Base-by-base conservation (phyloP, 2,329 filamentous ascomycete genomes). In the Xylariaceae sp. region DNA sequence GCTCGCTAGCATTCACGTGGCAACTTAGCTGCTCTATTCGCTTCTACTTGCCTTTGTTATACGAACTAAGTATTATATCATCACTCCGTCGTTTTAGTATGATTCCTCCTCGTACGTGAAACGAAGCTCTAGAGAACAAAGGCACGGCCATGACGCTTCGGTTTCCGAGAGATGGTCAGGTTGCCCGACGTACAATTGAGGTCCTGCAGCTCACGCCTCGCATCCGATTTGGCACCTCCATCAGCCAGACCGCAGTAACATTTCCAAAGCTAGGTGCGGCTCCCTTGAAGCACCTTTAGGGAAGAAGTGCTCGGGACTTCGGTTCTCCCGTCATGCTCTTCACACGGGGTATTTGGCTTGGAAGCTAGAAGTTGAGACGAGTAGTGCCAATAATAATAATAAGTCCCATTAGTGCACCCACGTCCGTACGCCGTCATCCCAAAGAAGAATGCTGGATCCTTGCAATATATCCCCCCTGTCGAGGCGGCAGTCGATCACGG, bases 401-500 rank as follows among this genome's bases (percentile, higher is more conserved):
- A 51, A 58, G 33, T 52, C 45, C 33, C 36, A 45, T 16, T 46
- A 49, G 46, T 49, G 49, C 31, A 41, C 26, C 53, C 41, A 44
- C 36, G 34, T 48, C 50, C 43, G 36, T 47, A 44, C 59, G 49
- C 56, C 56, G 41, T 55, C 46, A 58, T 67, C 60, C 65, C 53
- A 54, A 58, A 53, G 44, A 34, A 56, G 63, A 61, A 58, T 46
- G 31, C 36, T 49, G 11, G 12, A 64, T 56, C 58, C 58, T 52
- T 67, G 61, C 44, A 61, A 55, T 50, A 56, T 33, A 52, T 21
- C 29, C 24, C 43, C 36, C 55, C 56, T 60, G 49, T 52, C 56
- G 57, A 59, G 59, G 58, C 64, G 64, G 62, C 60, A 64, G 67
- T 67, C 66, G 64, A 70, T 67, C 62, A 66, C 62, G 60, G 58